Conservation (phyloP, 371 early-diverging fungal genomes). For the Amoeboaphelidium occidentale region DNA sequence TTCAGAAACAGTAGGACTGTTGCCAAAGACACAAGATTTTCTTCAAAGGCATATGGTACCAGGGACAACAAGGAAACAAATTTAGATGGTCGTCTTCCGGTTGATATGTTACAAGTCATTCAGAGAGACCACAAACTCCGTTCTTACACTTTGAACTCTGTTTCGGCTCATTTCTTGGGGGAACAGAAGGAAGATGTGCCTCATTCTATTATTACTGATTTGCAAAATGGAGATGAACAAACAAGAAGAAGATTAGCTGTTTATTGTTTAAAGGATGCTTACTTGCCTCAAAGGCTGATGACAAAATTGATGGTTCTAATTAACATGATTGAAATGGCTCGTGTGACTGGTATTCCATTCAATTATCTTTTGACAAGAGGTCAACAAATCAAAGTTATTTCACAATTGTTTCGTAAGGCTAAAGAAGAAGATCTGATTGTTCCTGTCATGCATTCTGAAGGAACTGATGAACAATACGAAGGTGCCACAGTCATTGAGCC, state of each 20-base stretch:
- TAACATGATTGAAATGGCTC: slow-evolving; percentile 97
- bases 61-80: slow-evolving; percentile 67
- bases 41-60: slow-evolving; percentile 78
- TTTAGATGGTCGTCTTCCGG: slow-evolving; percentile 82
- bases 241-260: slow-evolving; percentile 91
- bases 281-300: slow-evolving; percentile 84
- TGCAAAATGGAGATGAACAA: slow-evolving; percentile 85
- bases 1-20: slow-evolving; percentile 36
- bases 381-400: slow-evolving; percentile 93
- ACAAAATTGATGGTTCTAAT: slow-evolving; percentile 93
- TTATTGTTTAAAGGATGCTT: slow-evolving; percentile 98
- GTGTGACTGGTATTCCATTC: slow-evolving; percentile 77
- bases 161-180: slow-evolving; percentile 85
- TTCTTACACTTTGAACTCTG: slow-evolving; percentile 92
- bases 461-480: slow-evolving; percentile 72
- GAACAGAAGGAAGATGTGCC: slow-evolving; percentile 99
- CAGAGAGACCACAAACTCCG: slow-evolving; percentile 92
- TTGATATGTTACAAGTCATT: slow-evolving; percentile 91
- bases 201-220: slow-evolving; percentile 87
- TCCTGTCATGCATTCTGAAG: slow-evolving; percentile 64
- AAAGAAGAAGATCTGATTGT: slow-evolving; percentile 60
- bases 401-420: slow-evolving; percentile 86
- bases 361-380: slow-evolving; percentile 89
- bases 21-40: slow-evolving; percentile 59
- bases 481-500: slow-evolving; percentile 99